Conservation (phyloP, 305 asterid species). For the Solanum chacoense region DNA sequence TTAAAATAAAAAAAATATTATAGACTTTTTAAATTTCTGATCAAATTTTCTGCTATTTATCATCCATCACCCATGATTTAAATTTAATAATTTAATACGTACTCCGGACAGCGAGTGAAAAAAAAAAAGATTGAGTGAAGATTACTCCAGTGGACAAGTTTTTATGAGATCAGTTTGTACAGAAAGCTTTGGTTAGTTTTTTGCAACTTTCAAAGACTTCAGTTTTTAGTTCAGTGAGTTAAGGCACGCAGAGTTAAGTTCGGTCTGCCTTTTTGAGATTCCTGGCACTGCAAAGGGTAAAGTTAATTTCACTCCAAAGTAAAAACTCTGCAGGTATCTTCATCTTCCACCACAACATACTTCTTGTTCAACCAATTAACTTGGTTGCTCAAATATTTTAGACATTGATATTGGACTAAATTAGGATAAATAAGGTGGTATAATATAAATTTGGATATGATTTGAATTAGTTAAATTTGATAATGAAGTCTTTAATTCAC, state of each 20-base stretch:
- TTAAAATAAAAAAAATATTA: no score
- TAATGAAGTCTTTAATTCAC: not conserved
- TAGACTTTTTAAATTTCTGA: no score
- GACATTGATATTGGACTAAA: not conserved
- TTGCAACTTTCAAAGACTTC: not conserved
- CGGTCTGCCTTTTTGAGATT: not conserved
- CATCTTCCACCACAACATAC: not conserved
- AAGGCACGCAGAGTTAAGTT: not conserved
- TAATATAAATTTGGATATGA: not conserved
- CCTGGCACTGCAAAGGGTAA: not conserved
- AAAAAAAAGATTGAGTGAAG: no score
- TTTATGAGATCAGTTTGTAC: not conserved
- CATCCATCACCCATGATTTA: no score
- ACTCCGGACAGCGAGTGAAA: fast-evolving
- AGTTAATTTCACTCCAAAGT: not conserved
- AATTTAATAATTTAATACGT: no score
- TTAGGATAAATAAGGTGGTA: no score
- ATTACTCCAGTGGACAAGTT: not conserved
- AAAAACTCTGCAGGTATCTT: not conserved
- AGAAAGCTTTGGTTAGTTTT: not conserved
- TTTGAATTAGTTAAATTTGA: not conserved
- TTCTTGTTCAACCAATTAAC: not conserved
- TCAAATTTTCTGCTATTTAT: no score
- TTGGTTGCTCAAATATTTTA: not conserved
- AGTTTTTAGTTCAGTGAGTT: not conserved